Conservation (phyloP, 2,329 filamentous ascomycete genomes). For the Alternaria arbusti region DNA sequence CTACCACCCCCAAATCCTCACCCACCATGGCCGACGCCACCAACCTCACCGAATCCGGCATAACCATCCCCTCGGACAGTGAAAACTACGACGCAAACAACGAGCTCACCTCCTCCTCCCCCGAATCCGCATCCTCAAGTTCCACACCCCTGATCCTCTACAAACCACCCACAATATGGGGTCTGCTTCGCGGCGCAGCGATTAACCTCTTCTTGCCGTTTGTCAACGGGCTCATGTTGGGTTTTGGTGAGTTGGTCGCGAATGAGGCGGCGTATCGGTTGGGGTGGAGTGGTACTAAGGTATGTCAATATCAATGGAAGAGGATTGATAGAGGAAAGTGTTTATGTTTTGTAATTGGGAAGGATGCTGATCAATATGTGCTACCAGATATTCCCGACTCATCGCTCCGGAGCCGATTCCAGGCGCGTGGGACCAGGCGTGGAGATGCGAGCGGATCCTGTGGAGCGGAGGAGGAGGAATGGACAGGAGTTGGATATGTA, state of each 20-base stretch:
- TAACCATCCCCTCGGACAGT: slow-evolving; percentile 82
- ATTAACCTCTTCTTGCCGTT: slow-evolving; percentile 97
- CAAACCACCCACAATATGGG: slow-evolving; percentile 85
- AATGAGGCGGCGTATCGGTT: slow-evolving; percentile 93
- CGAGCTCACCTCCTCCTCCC: slow-evolving; percentile 67
- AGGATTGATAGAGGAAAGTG: no score
- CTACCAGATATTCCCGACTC: slow-evolving; percentile 61
- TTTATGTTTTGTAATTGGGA: no score
- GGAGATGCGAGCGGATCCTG: slow-evolving; percentile 74
- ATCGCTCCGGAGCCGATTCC: slow-evolving; percentile 60
- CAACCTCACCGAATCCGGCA: slow-evolving; percentile 72
- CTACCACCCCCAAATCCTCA: no score
- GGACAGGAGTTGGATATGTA: slow-evolving; percentile 67
- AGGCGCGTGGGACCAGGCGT: slow-evolving; percentile 81
- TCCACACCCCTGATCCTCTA: slow-evolving; percentile 82
- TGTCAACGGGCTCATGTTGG: slow-evolving; percentile 97
- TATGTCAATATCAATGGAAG: no score
- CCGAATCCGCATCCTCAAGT: slow-evolving; percentile 66
- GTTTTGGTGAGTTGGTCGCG: slow-evolving; percentile 94
- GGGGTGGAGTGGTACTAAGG: slow-evolving; percentile 94
- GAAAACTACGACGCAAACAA: slow-evolving; percentile 77
- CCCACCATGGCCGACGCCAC: slow-evolving; percentile 19
- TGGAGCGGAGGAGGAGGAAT: slow-evolving; percentile 60
- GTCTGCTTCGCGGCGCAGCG: slow-evolving; percentile 81
- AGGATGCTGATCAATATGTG: not conserved